Base-by-base conservation (phyloP, 495 filamentous ascomycete genomes). In the Penicillium egyptiacum region DNA sequence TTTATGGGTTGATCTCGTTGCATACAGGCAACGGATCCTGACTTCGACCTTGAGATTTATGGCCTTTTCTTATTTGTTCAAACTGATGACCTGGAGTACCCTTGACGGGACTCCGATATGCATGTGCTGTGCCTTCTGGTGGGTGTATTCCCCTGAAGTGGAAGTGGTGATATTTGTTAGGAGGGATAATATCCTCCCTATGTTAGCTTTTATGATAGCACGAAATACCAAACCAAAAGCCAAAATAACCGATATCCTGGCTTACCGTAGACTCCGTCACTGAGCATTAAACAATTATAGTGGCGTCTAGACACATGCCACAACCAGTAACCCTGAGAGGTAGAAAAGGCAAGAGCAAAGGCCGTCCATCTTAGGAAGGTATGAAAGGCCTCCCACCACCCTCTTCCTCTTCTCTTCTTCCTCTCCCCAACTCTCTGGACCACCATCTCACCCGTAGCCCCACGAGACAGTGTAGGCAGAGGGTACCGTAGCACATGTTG, bases 71-170 rank as follows among this genome's bases (percentile, higher is more conserved):
- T 55, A 48, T 23, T 33, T 59, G 45, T 59, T 58, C 40, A 22
- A 47, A 61, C 22, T 55, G 30, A 65, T 61, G 59, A 63, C 54
- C 61, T 35, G 49, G 62, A 55, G 50, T 48, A 35, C 35, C 30
- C 59, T 35, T 25, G 31, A 43, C 31, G 20, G 49, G 41, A 25
- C 55, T 60, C 61, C 50, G 16, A 39, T 46, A 33, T 37, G 14
- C 22, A 19, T 41, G 28, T 23, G 19, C 16, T 51, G 23, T 50
- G 1, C 14, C 25, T 40, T 12, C 25, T 40, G 4, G 9, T 16
- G 10, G 30, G 22, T 5, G 22, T 9, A 40, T 37, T 28, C 49
- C 49, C 20, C 19, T 26, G 7, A n/a, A 40, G n/a, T 14, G 23
- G 35, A 41, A 9, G 19, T 16, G 19, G 16, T 40, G 12, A 5